Base-by-base conservation (phyloP, 305 asterid genomes). In the Solanum chacoense region DNA sequence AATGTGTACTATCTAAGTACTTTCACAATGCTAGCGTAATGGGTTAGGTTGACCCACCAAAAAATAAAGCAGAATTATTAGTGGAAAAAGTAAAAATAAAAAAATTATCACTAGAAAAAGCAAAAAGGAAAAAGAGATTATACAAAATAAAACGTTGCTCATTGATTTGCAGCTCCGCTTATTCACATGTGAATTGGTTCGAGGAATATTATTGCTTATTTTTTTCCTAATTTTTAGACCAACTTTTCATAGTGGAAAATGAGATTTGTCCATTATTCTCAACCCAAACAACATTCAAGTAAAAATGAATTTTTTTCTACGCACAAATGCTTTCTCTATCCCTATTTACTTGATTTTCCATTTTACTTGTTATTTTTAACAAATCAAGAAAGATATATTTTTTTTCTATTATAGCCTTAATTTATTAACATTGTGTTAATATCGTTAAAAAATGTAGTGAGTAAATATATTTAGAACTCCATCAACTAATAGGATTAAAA, bases 21-120 rank as follows among this genome's bases (percentile, higher is more conserved):
- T 24, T 5, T 20, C 85, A 37, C 67, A 13, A 38, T 37, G 63
- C 85, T 38, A 1, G n/a, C 35, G 63, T 37, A 79, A 38, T 38
- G 85, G 59, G 59, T 77, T 77, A 22, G 50, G n/a, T 37, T 78
- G 85, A 38, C 67, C 65, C 55, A 77, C 55, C 45, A 75, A 34
- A 36, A 20, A 1, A 12, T 13, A 78, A 78, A 78, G 85, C n/a
- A 78, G 11, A 78, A 78, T 36, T 76, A 78, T 36, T 35, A 35
- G 84, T 76, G 85, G 85, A 24, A 37, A 37, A 78, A 13, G 59
- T 6, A 10, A 36, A 22, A n/a, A 12, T 2, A 4, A 34, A 75
- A 20, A 75, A 75, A 4, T 10, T 24, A 67, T 67, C 18, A 67
- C 16, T 67, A 67, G 18, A 67, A 76, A 35, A 75, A 11, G 45